A percentile compares a stretch with the other conserved stretches of the same genome.
Conservation (phyloP, 495 filamentous ascomycete genomes). For the Neohortaea acidophila region DNA sequence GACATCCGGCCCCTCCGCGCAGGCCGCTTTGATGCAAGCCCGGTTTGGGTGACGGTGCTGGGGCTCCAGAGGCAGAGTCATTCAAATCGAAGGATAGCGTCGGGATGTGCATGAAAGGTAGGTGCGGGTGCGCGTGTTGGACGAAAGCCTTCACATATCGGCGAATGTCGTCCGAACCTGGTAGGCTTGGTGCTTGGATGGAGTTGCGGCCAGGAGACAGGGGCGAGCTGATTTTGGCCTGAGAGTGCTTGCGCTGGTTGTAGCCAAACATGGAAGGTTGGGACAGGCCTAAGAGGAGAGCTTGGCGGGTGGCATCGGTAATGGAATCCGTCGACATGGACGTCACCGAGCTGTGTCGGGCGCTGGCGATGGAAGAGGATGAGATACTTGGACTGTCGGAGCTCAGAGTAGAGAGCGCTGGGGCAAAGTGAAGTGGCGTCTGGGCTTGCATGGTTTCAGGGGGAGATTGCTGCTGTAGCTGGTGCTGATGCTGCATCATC, state of each 20-base stretch:
- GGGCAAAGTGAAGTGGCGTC: conserved; percentile 6
- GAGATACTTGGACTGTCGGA: conserved; percentile 48
- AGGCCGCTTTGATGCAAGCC: conserved; percentile 47
- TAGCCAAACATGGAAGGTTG: conserved; percentile 54
- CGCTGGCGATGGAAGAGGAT: conserved; percentile 46
- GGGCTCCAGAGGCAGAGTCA: conserved; percentile 45
- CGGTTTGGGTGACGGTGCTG: conserved; percentile 36
- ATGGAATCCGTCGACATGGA: conserved; percentile 62
- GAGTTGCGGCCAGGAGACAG: conserved; percentile 39
- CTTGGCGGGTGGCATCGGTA: conserved; percentile 83
- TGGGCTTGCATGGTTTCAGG: background rate
- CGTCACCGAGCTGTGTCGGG: conserved; percentile 47
- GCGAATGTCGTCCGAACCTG: conserved; percentile 82
- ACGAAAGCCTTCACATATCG: conserved; percentile 87
- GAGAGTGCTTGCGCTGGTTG: conserved; percentile 57
- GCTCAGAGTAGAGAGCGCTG: conserved; percentile 31
- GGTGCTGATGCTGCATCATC: conserved; percentile 17
- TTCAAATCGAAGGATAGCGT: conserved; percentile 81
- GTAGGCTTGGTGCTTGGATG: conserved; percentile 37
- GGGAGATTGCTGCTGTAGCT: conserved; percentile 10
- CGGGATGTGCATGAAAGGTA: conserved; percentile 85
- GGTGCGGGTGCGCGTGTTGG: conserved; percentile 84
- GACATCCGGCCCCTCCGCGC: conserved; percentile 69
- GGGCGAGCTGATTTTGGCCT: conserved; percentile 50
- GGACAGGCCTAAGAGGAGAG: conserved; percentile 67